These are phyloP conservation scores for Cryptosporidium canis DNA, from an alignment of 169 alveolate genomes.

Conservation along the genomic window DNA sequence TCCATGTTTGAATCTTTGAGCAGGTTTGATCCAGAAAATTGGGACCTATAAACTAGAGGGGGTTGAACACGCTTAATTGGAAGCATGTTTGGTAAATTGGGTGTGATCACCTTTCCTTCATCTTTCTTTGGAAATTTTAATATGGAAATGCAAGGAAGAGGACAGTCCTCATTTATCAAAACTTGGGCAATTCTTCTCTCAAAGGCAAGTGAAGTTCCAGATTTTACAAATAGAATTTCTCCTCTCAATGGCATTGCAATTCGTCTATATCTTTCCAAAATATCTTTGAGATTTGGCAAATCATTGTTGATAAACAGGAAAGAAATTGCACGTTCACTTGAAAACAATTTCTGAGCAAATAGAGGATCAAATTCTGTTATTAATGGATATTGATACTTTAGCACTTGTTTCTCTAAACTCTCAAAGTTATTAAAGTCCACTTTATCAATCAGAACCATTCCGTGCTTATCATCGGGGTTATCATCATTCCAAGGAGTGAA, in stretches of 20 bases:
- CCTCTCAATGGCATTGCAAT: conserved; percentile 59
- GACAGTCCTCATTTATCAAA: conserved; percentile 21
- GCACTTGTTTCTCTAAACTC: neutral
- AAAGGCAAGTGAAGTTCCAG: conserved; percentile 40
- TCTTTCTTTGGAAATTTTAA: conserved; percentile 12
- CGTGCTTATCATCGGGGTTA: neutral
- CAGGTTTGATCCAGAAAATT: neutral
- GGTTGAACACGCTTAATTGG: conserved; percentile 51
- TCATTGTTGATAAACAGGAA: conserved; percentile 21
- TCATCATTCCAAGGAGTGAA: conserved; percentile 61
- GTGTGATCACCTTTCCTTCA: neutral
- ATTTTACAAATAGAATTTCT: conserved; percentile 17
- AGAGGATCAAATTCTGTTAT: conserved; percentile 34
- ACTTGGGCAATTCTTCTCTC: conserved; percentile 66
- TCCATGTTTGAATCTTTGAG: conserved; percentile 30
- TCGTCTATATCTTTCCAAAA: conserved; percentile 18
- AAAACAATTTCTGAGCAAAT: conserved; percentile 52
- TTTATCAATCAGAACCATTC: neutral
- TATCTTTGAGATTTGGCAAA: neutral
- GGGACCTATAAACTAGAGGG: conserved; percentile 43
- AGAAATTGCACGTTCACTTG: conserved; percentile 8
- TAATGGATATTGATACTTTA: conserved; percentile 60
- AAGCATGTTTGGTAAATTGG: conserved; percentile 20
- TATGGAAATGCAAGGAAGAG: conserved; percentile 31
- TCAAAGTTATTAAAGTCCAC: conserved; percentile 42